Percentiles rank a stretch among this genome's conserved stretches.
phyloP scores from a whole-genome alignment of 208 protist species.

The Tritrichomonas musculus region DNA sequence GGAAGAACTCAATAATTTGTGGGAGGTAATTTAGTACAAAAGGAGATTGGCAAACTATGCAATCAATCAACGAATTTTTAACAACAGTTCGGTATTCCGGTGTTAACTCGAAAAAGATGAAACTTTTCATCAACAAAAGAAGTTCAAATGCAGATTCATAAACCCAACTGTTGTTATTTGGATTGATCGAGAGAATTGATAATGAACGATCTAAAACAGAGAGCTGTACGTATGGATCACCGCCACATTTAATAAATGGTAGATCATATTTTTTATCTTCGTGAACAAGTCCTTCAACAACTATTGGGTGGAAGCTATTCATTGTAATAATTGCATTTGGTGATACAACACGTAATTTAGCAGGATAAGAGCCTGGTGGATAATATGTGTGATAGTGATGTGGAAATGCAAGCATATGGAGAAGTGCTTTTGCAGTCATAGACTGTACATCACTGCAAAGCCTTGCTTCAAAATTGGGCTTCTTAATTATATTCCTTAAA shows the following conservation, averaged over 20 bases:
- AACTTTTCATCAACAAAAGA: background rate
- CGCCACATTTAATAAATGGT: background rate
- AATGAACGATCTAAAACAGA: background rate
- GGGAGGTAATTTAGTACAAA: background rate
- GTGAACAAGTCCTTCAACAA: background rate
- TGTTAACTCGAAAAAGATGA: background rate
- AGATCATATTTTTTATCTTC: too few relatives aligned
- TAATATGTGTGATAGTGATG: background rate
- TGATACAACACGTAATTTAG: background rate
- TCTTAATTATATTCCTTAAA: background rate
- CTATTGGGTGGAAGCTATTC: background rate
- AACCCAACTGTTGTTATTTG: conserved; percentile 14
- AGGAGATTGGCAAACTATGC: background rate
- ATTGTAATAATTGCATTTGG: background rate
- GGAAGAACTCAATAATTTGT: background rate
- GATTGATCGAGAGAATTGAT: background rate
- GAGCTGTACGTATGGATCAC: background rate
- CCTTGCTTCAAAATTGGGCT: background rate
- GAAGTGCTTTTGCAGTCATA: background rate
- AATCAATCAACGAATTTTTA: background rate
- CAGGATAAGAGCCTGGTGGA: background rate
- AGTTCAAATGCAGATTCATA: background rate
- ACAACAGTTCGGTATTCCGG: background rate
- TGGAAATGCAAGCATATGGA: background rate
- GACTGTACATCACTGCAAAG: background rate